phyloP scores from a whole-genome alignment of 2,329 filamentous ascomycete species.

The Curvularia hawaiiensis region DNA sequence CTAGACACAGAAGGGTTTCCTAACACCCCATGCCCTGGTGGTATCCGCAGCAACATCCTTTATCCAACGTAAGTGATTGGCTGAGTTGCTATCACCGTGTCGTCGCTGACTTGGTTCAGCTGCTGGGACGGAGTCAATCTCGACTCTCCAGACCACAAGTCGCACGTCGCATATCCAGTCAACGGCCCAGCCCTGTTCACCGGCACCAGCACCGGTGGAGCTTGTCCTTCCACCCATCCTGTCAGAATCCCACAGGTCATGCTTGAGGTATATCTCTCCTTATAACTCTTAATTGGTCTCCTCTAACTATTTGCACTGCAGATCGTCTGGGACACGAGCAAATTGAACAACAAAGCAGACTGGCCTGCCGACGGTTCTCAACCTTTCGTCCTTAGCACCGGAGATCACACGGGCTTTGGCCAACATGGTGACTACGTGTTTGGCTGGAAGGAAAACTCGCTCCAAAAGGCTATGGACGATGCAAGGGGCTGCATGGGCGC shows the following conservation, averaged over 20 bases:
- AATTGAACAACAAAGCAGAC: slow-evolving; percentile 44
- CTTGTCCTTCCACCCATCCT: slow-evolving; percentile 51
- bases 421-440: slow-evolving; percentile 40
- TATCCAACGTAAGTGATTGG: slow-evolving; percentile 28
- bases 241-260: slow-evolving; percentile 55
- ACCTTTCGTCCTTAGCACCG: slow-evolving; percentile 34
- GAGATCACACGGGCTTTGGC: slow-evolving; percentile 31
- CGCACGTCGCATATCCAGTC: slow-evolving; percentile 54
- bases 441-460: slow-evolving; percentile 37
- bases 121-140: slow-evolving; percentile 56
- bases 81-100: neutral
- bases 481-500: slow-evolving; percentile 38
- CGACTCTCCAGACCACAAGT: slow-evolving; percentile 56
- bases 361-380: slow-evolving; percentile 38
- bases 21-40: slow-evolving; percentile 27
- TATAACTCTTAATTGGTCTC: too few relatives aligned
- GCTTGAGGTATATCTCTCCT: slow-evolving; percentile 42
- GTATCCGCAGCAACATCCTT: slow-evolving; percentile 38
- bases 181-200: slow-evolving; percentile 33
- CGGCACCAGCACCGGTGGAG: slow-evolving; percentile 36
- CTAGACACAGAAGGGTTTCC: slow-evolving; percentile 21
- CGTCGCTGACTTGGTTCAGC: slow-evolving; percentile 39
- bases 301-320: neutral
- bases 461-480: slow-evolving; percentile 41
- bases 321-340: slow-evolving; percentile 51